These are phyloP conservation scores for Candida quercuum DNA, from an alignment of 805 yeast genomes.

Conservation along the genomic window DNA sequence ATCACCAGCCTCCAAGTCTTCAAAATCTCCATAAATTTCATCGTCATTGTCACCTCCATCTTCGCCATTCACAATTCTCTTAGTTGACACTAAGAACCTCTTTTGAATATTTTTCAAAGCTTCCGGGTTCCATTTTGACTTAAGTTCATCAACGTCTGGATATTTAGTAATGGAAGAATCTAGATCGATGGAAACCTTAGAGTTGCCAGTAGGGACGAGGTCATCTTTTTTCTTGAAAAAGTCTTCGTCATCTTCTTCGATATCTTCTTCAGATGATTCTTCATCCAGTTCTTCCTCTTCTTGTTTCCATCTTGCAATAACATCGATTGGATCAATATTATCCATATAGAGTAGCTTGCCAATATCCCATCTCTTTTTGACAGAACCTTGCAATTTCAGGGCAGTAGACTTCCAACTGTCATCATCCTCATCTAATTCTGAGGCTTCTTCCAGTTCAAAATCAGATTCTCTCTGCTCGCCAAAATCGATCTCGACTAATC, in stretches of 20 bases:
- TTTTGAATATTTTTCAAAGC: slow-evolving; percentile 37
- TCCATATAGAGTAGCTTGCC: slow-evolving; percentile 76
- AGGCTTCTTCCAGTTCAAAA: slow-evolving; percentile 47
- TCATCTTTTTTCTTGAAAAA: slow-evolving; percentile 52
- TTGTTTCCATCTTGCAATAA: slow-evolving; percentile 62
- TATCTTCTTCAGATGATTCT: slow-evolving; percentile 32
- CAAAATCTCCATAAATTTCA: slow-evolving; percentile 52
- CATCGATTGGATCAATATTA: slow-evolving; percentile 70
- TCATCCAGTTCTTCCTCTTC: slow-evolving; percentile 41
- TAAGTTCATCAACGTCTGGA: slow-evolving; percentile 38
- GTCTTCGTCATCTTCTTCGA: slow-evolving; percentile 40
- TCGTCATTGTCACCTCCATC: slow-evolving; percentile 34
- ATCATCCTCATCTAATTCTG: slow-evolving; percentile 39
- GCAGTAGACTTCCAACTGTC: slow-evolving; percentile 46
- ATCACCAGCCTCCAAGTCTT: slow-evolving; percentile 40
- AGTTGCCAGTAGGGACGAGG: slow-evolving; percentile 18
- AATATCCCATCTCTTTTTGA: slow-evolving; percentile 66
- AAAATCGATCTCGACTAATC: slow-evolving; percentile 45
- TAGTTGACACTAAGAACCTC: slow-evolving; percentile 53
- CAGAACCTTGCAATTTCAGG: slow-evolving; percentile 48
- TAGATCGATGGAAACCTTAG: slow-evolving; percentile 29
- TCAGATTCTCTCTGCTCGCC: slow-evolving; percentile 28
- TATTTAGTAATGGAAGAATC: slow-evolving; percentile 34
- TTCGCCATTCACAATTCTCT: slow-evolving; percentile 27
- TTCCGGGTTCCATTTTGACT: slow-evolving; percentile 40